Evolutionary conservation across 2,329 filamentous ascomycete species (phyloP), one percentile per base, ranked within the genome.

Genomic region (Fusarium heterosporum): DNA sequence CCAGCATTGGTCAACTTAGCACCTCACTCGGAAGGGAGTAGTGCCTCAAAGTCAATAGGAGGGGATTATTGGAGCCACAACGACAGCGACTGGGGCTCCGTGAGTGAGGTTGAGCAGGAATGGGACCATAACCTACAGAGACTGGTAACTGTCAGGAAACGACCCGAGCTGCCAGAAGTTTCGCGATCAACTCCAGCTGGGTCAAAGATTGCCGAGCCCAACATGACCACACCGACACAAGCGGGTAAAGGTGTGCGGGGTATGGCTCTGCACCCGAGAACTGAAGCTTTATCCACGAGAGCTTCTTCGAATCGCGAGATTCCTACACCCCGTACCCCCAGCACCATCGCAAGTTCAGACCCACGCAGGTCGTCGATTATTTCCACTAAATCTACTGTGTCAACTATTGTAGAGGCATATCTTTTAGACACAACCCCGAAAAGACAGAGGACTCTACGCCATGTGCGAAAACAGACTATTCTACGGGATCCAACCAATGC

Each of bases 331-430:
- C 72, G 75, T 45, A 73, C 78, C 11, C 76, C 80, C 8, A 75
- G 75, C 19, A 80, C 80, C 8, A 78, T 79, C 6, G 73, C 74
- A 28, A 81, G 76, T 61, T 77, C 76, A n/a, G 83, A 85, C 47
- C 69, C 79, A 9, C 81, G 79, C 54, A 81, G 85, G 36, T 80
- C 82, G 25, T 89, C 87, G 9, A 80, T 80, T 13, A 81, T 85
- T 71, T 89, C 87, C 8, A 81, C 81, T 3, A 83, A 78, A 56
- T 89, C 87, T 17, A 82, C 79, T 1, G 78, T 81, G 3, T 88
- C 87, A 16, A 86, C 86, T 1, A 80, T 88, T 6, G 80, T 89
- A 11, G 87, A 87, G 72, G 86, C 86, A 6, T 80, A 87, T 43
- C 75, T 89, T 34, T 78, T 89, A n/a, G 84, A 87, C 40, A 77